These are phyloP conservation scores for Penicillium daleae DNA, from an alignment of 495 filamentous ascomycete species.

Conservation along the genomic window DNA sequence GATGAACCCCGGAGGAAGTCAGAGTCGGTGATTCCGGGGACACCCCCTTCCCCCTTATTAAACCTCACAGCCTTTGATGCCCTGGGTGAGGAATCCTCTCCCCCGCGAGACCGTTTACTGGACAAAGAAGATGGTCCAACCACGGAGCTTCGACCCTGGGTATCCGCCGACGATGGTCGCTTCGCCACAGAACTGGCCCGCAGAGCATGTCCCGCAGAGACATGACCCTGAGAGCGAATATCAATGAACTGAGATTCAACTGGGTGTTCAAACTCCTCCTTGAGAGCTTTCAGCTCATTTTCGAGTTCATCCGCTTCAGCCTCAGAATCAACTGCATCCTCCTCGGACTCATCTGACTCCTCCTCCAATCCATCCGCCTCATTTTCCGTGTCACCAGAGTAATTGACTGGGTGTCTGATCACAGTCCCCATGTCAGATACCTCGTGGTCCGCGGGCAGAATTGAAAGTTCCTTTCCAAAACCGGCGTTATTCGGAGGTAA, in stretches of 20 bases:
- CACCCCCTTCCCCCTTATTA: slow-evolving; percentile 23
- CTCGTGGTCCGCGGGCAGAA: slow-evolving; percentile 34
- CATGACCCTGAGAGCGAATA: slow-evolving; percentile 21
- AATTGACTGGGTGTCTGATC: slow-evolving; percentile 42
- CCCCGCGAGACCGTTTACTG: slow-evolving; percentile 30
- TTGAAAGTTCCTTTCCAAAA: slow-evolving; percentile 33
- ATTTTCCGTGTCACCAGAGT: slow-evolving; percentile 37
- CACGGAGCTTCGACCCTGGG: slow-evolving; percentile 19
- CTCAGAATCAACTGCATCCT: slow-evolving; percentile 27
- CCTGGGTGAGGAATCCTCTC: slow-evolving; percentile 29
- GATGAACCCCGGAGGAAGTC: background rate
- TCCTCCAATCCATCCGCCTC: slow-evolving; percentile 37
- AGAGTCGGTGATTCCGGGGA: slow-evolving; percentile 1
- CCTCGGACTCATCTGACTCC: background rate
- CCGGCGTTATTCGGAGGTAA: slow-evolving; percentile 28
- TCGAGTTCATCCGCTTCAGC: slow-evolving; percentile 45
- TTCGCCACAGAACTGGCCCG: slow-evolving; percentile 26
- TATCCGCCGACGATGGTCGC: slow-evolving; percentile 27
- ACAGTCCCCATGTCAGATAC: slow-evolving; percentile 46
- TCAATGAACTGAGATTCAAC: slow-evolving; percentile 29
- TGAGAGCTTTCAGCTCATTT: slow-evolving; percentile 49
- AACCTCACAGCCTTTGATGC: slow-evolving; percentile 44
- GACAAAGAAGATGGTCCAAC: slow-evolving; percentile 32
- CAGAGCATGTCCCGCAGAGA: slow-evolving; percentile 13
- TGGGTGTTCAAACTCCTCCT: slow-evolving; percentile 43